phyloP scores from a whole-genome alignment of 1,284 basidiomycete genomes.

The Trametes pubescens region DNA sequence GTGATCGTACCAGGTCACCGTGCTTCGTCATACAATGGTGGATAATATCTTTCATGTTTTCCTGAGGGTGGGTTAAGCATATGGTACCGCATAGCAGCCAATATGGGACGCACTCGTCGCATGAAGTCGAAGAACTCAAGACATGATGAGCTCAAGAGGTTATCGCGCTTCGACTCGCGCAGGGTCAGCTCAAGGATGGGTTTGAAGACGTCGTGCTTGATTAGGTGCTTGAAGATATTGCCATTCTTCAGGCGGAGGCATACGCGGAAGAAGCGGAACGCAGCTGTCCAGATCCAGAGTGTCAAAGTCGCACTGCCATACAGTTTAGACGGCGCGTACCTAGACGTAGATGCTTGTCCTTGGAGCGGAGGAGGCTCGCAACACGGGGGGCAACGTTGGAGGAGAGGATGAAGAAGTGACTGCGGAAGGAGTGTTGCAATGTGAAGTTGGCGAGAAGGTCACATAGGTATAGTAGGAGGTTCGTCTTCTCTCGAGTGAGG shows the following conservation, averaged over 20 bases:
- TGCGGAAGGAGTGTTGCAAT: slow-evolving; percentile 88
- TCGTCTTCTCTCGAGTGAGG: slow-evolving; percentile 75
- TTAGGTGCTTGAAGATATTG: slow-evolving; percentile 85
- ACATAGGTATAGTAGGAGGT: slow-evolving; percentile 84
- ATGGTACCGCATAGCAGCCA: neutral
- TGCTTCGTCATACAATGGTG: slow-evolving; percentile 86
- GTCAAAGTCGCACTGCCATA: neutral
- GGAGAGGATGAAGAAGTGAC: slow-evolving; percentile 90
- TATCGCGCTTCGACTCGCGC: slow-evolving; percentile 87
- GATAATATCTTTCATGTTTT: slow-evolving; percentile 89
- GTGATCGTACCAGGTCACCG: slow-evolving; percentile 67
- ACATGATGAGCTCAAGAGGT: slow-evolving; percentile 92
- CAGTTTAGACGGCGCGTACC: slow-evolving; percentile 57
- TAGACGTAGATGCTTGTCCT: slow-evolving; percentile 92
- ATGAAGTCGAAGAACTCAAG: slow-evolving; percentile 96
- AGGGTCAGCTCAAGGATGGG: slow-evolving; percentile 86
- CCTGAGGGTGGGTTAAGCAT: slow-evolving; percentile 54
- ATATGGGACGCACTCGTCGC: slow-evolving; percentile 63
- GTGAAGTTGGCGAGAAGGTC: slow-evolving; percentile 93
- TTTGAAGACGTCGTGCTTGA: slow-evolving; percentile 86
- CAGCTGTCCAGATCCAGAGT: slow-evolving; percentile 57
- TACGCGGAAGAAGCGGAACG: slow-evolving; percentile 91
- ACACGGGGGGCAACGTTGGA: slow-evolving; percentile 77
- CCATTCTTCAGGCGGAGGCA: slow-evolving; percentile 88
- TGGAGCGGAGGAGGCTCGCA: slow-evolving; percentile 80